Conservation (phyloP, 192 early-diverging fungal species). For the Dissophora globulifera region DNA sequence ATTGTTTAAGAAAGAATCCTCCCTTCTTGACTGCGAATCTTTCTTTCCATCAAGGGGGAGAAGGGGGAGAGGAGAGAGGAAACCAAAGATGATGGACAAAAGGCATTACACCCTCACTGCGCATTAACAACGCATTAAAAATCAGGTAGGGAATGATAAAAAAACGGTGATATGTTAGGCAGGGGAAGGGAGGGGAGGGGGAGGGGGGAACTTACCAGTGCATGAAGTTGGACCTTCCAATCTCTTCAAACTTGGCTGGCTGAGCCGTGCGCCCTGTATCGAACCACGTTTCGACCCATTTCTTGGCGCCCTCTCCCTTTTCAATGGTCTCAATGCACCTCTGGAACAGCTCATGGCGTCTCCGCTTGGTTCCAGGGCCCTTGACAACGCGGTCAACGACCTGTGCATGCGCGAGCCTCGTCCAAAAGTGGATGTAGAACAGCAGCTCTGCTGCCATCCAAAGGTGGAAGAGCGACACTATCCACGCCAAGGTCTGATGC, state of each 20-base stretch:
- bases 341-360: slow-evolving; percentile 33
- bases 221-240: slow-evolving; percentile 45
- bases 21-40: neutral
- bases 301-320: slow-evolving; percentile 19
- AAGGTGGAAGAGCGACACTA: slow-evolving; percentile 36
- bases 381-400: slow-evolving; percentile 26
- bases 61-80: neutral
- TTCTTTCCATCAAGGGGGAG: neutral
- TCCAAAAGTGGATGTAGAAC: slow-evolving; percentile 42
- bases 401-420: slow-evolving; percentile 18
- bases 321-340: slow-evolving; percentile 37
- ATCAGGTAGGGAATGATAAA: too few species aligned
- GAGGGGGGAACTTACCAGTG: slow-evolving; percentile 34
- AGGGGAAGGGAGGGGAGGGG: too few species aligned
- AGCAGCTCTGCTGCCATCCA: slow-evolving; percentile 49
- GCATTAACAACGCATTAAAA: too few species aligned
- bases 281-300: slow-evolving; percentile 48
- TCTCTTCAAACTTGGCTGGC: slow-evolving; percentile 35
- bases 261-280: slow-evolving; percentile 38
- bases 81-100: too few species aligned
- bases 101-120: too few species aligned
- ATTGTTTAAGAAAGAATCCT: neutral
- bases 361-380: slow-evolving; percentile 11
- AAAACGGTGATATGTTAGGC: too few species aligned
- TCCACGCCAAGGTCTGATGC: slow-evolving; percentile 32